phyloP scores from a whole-genome alignment of 345 rosid species.

The Noccaea caerulescens region DNA sequence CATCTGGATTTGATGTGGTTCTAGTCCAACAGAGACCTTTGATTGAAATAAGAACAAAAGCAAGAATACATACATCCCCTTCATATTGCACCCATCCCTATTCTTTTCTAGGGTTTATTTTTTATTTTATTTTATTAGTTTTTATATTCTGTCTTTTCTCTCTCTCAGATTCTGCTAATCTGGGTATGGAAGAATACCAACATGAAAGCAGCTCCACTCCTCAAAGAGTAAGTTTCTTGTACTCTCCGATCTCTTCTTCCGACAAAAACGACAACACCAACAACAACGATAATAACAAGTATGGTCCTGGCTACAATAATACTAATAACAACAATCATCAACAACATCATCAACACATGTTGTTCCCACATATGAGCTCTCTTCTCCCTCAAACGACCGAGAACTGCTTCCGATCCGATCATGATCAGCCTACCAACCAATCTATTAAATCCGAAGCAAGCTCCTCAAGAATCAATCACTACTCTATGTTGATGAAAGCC shows the following conservation, averaged over 20 bases:
- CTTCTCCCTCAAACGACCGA: conserved; percentile 51
- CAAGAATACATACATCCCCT: conserved; percentile 39
- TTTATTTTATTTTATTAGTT: not conserved
- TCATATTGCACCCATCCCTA: conserved; percentile 16
- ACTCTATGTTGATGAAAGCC: conserved; percentile 61
- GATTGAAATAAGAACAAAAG: conserved; percentile 45
- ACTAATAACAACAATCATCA: conserved; percentile 29
- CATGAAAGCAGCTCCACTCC: conserved; percentile 62
- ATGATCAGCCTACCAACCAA: conserved; percentile 46
- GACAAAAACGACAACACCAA: conserved; percentile 52
- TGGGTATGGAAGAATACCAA: conserved; percentile 76
- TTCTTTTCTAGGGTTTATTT: conserved; percentile 42
- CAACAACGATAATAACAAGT: conserved; percentile 47
- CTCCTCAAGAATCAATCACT: conserved; percentile 57
- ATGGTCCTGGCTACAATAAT: conserved; percentile 38
- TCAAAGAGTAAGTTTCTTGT: conserved; percentile 73
- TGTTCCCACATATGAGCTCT: conserved; percentile 45
- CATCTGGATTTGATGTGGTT: conserved; percentile 48
- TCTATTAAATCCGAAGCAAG: conserved; percentile 79
- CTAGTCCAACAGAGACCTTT: conserved; percentile 45
- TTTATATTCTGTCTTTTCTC: conserved; percentile 39
- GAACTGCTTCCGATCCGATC: conserved; percentile 62
- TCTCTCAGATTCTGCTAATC: conserved; percentile 21
- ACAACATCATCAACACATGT: conserved; percentile 41
- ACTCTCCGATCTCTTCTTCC: conserved; percentile 62